Base-by-base conservation (phyloP, 2,329 filamentous ascomycete genomes). In the Cladosporium sp. region DNA sequence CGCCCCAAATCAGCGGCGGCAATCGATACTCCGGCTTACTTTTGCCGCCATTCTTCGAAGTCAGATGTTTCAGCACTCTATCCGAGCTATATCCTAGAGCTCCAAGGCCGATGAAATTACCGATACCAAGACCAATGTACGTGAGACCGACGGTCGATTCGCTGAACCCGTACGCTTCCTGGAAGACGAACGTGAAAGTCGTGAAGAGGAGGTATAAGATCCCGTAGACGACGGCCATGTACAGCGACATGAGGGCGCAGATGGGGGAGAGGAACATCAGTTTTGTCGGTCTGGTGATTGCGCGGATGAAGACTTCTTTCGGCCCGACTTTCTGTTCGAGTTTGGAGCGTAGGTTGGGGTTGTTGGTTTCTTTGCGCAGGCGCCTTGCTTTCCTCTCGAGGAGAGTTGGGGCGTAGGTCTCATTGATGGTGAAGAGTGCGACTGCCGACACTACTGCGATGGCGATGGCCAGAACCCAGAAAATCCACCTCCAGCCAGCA, bases 21-120 rank as follows among this genome's bases (percentile, higher is more conserved):
- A 86, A 73, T 12, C 86, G 81, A 64, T 81, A 84, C 63, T 89
- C 86, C 0, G 86, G 85, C 28, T 69, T 71, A 9, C 15, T 28
- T 22, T 47, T 59, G 25, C 37, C 62, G 59, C 48, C 63, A 69
- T 64, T 48, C 66, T 58, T 71, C 65, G 66, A 61, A 19, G 47
- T 39, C 15, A 57, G n/a, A 1, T 56, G 58, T 19, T 63, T 70
- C 56, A 71, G 70, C 58, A 77, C 69, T 19, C 65, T 67, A 59
- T 77, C 74, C 7, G 71, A 70, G 17, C 68, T 53, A 32, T 63
- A 58, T 39, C 75, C 75, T 17, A 74, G 66, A 36, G 70, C 51
- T 1, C 62, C 64, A 54, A 77, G 71, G 45, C 72, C 74, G 34
- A 71, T n/a, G 17, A 76, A 51, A 60, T 75, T 74, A 7, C 76